phyloP scores from a whole-genome alignment of 441 rosid genomes.

The Pelargonium myrrhifolium region DNA sequence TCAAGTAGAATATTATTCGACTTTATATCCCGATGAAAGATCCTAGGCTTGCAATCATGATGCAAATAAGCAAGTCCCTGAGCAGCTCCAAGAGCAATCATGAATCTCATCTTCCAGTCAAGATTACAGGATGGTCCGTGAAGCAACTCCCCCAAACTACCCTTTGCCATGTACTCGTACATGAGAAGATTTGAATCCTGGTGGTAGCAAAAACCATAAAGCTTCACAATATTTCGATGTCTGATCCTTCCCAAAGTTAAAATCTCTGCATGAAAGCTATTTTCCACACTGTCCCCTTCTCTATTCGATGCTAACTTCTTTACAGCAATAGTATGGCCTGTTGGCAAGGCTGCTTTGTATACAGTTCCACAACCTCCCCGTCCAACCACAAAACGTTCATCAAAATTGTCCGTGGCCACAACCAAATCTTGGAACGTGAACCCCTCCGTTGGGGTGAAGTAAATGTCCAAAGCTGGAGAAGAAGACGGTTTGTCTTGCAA shows the following conservation, averaged over 20 bases:
- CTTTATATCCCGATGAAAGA: conserved; percentile 89
- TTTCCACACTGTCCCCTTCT: conserved; percentile 72
- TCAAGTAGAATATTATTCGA: conserved; percentile 85
- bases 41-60: conserved; percentile 91
- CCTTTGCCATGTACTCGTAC: conserved; percentile 79
- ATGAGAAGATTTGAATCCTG: conserved; percentile 74
- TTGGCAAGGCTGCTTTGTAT: conserved; percentile 68
- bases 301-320: conserved; percentile 67
- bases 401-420: conserved; percentile 67
- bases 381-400: conserved; percentile 68
- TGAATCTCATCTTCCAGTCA: conserved; percentile 81
- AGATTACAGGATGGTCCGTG: conserved; percentile 52
- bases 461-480: conserved; percentile 52
- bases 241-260: conserved; percentile 80
- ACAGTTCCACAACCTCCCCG: conserved; percentile 92
- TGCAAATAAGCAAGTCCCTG: conserved; percentile 93
- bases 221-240: conserved; percentile 91
- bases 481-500: conserved; percentile 40
- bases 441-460: conserved; percentile 76
- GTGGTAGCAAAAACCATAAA: conserved; percentile 77
- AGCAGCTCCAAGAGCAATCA: conserved; percentile 86
- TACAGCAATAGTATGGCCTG: conserved; percentile 71
- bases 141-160: conserved; percentile 83
- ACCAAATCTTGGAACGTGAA: conserved; percentile 70
- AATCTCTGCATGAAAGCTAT: conserved; percentile 88